Percentiles rank a stretch among this genome's conserved stretches.
Conservation (phyloP, 2,329 filamentous ascomycete genomes). For the Geosmithia putterillii region DNA sequence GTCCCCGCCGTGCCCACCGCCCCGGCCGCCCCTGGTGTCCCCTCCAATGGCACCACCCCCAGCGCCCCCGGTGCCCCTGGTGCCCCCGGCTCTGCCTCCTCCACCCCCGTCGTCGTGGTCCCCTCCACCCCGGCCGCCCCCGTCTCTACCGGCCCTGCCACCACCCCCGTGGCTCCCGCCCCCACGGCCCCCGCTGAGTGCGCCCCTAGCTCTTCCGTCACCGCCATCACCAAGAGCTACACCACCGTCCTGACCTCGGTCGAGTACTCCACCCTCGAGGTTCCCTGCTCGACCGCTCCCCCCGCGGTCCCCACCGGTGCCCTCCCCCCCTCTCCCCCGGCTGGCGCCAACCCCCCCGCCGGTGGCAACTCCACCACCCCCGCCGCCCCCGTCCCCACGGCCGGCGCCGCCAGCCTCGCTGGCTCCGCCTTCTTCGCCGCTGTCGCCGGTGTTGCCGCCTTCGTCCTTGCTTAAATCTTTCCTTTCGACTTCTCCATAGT, state of each 20-base stretch:
- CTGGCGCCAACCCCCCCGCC: conserved; percentile 23
- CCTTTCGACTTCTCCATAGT: conserved; percentile 3
- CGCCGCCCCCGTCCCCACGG: conserved; percentile 27
- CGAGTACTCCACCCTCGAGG: conserved; percentile 36
- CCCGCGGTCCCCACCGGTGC: conserved; percentile 6
- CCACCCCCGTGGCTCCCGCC: conserved; percentile 5
- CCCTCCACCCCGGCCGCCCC: conserved; percentile 5
- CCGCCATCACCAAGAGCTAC: conserved; percentile 41
- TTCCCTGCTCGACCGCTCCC: conserved; percentile 15
- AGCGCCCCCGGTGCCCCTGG: conserved; percentile 7
- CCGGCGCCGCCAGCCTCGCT: conserved; percentile 38
- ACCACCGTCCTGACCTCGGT: conserved; percentile 43
- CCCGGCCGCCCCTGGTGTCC: conserved; percentile 3
- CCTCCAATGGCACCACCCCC: conserved; percentile 5
- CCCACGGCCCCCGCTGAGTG: conserved; percentile 8
- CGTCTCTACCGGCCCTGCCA: conserved; percentile 2
- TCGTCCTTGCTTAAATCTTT: conserved; percentile 39
- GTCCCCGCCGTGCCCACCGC: conserved; percentile 5
- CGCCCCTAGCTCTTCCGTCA: conserved; percentile 27
- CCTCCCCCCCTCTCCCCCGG: conserved; percentile 13
- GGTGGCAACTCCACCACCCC: conserved; percentile 16
- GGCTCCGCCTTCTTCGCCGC: conserved; percentile 43
- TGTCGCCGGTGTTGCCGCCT: conserved; percentile 39
- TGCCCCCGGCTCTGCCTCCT: conserved; percentile 6
- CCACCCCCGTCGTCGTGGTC: conserved; percentile 4